Evolutionary conservation across 208 protist genomes (phyloP).

Genomic region (Trypanosomatidae sp.): DNA sequence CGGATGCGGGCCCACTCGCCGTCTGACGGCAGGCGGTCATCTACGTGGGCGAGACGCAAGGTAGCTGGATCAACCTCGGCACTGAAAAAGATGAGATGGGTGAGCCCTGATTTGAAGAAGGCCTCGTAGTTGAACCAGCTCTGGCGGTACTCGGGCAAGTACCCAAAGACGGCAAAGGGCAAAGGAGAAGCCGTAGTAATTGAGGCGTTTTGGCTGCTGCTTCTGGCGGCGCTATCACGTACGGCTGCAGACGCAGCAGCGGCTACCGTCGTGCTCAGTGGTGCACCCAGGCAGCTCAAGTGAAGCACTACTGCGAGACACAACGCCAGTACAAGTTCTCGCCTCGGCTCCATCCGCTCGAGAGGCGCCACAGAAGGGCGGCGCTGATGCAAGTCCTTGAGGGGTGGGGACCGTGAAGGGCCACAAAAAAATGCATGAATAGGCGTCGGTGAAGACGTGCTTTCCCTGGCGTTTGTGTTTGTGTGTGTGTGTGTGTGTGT

Average conservation of each 20-base stretch:
- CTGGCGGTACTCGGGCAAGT: conserved; percentile 73
- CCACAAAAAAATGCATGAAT: neutral
- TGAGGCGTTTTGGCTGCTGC: neutral
- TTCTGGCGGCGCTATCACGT: neutral
- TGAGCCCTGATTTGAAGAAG: conserved; percentile 50
- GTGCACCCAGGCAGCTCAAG: neutral
- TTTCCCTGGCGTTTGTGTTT: too few species aligned
- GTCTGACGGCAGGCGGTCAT: conserved; percentile 45
- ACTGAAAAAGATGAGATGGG: conserved; percentile 80
- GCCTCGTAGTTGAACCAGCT: conserved; percentile 44
- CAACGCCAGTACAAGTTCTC: neutral
- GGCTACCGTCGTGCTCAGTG: neutral
- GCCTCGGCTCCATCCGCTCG: neutral
- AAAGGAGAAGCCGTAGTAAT: neutral
- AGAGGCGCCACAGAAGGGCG: neutral
- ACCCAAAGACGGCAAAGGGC: conserved; percentile 66
- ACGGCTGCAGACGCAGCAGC: neutral
- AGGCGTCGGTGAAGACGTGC: neutral
- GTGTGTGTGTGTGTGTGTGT: neutral
- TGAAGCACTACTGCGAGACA: conserved; percentile 3
- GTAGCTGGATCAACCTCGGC: conserved; percentile 46
- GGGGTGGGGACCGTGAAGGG: neutral
- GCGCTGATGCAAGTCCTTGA: neutral
- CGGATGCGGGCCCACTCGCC: conserved; percentile 37
- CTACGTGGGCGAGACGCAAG: conserved; percentile 23